These are phyloP conservation scores for Plenodomus lindquistii DNA, from an alignment of 2,329 filamentous ascomycete genomes.

Conservation along the genomic window DNA sequence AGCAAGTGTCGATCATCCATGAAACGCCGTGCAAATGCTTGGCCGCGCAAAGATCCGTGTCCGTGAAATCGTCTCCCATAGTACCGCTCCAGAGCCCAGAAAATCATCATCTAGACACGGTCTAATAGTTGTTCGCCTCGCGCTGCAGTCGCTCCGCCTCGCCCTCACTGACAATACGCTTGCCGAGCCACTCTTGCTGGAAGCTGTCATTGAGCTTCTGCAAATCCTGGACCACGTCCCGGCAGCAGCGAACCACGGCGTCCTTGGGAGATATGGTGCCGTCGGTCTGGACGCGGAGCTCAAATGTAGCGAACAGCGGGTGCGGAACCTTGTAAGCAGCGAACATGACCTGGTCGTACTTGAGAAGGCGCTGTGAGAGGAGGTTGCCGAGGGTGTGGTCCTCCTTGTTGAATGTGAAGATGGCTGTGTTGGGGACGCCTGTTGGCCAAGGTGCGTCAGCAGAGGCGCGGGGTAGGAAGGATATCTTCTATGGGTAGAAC, in stretches of 20 bases:
- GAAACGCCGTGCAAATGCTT: background rate
- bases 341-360: slow-evolving; percentile 82
- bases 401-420: slow-evolving; percentile 95
- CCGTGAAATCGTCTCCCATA: background rate
- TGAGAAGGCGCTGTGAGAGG: slow-evolving; percentile 81
- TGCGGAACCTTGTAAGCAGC: slow-evolving; percentile 79
- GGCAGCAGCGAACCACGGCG: slow-evolving; percentile 78
- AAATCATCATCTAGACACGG: background rate
- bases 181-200: slow-evolving; percentile 69
- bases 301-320: slow-evolving; percentile 55
- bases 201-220: slow-evolving; percentile 83
- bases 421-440: slow-evolving; percentile 93
- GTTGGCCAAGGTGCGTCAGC: slow-evolving; percentile 4
- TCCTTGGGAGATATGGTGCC: slow-evolving; percentile 87
- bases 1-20: background rate
- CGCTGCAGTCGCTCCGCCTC: slow-evolving; percentile 37
- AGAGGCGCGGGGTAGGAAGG: background rate
- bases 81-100: background rate
- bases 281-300: slow-evolving; percentile 88
- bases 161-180: slow-evolving; percentile 42
- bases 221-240: slow-evolving; percentile 80
- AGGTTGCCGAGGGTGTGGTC: slow-evolving; percentile 96
- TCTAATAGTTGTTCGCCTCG: slow-evolving; percentile 34
- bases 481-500: slow-evolving; percentile 38
- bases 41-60: background rate